Evolutionary conservation across 2,329 filamentous ascomycete species (phyloP).

Genomic region (Kalaharituber pfeilii): DNA sequence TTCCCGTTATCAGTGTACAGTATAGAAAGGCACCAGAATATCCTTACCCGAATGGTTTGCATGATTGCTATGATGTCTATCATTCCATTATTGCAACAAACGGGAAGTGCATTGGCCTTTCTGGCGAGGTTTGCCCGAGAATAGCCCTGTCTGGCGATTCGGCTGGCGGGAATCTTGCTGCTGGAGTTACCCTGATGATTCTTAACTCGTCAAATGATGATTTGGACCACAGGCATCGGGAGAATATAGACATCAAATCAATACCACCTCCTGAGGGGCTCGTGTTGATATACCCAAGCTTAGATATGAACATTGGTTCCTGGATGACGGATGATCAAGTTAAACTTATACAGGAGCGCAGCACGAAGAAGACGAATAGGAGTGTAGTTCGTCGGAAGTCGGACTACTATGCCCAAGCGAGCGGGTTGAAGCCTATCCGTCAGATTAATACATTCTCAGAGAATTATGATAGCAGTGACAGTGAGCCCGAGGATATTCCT

Average conservation of each 20-base stretch:
- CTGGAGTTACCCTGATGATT: slow-evolving; percentile 73
- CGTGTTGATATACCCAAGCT: slow-evolving; percentile 68
- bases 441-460: slow-evolving; percentile 38
- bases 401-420: slow-evolving; percentile 57
- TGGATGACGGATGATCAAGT: slow-evolving; percentile 99
- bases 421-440: slow-evolving; percentile 25
- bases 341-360: slow-evolving; percentile 73
- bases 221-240: slow-evolving; percentile 3
- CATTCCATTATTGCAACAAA: slow-evolving; percentile 51
- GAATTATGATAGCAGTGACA: slow-evolving; percentile 40
- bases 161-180: slow-evolving; percentile 64
- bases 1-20: slow-evolving; percentile 82
- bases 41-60: slow-evolving; percentile 69
- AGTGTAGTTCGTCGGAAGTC: slow-evolving; percentile 68
- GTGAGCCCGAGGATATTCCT: slow-evolving; percentile 2
- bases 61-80: slow-evolving; percentile 79
- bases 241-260: slow-evolving; percentile 21
- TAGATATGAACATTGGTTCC: slow-evolving; percentile 95
- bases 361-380: slow-evolving; percentile 58
- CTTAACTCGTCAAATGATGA: slow-evolving; percentile 39
- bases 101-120: slow-evolving; percentile 60
- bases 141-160: slow-evolving; percentile 64
- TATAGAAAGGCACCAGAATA: slow-evolving; percentile 76
- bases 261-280: slow-evolving; percentile 64
- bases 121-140: slow-evolving; percentile 45